phyloP scores from a whole-genome alignment of 192 early-diverging fungal species.

The Dissophora ornata region DNA sequence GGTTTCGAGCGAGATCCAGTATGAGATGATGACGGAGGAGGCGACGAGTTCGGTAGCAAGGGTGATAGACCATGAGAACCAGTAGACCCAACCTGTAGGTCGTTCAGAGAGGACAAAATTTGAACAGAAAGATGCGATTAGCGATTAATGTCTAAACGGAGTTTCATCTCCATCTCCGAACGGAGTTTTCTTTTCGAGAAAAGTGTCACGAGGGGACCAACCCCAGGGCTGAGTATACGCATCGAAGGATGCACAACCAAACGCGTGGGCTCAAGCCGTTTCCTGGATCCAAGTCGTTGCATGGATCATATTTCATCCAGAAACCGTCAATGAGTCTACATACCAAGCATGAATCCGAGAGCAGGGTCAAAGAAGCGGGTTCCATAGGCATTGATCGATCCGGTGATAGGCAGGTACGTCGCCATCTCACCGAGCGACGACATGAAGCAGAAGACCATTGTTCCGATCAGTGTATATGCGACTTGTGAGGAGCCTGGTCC shows the following conservation, averaged over 20 bases:
- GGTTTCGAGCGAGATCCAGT: conserved; percentile 39
- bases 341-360: conserved; percentile 78
- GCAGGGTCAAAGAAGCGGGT: conserved; percentile 85
- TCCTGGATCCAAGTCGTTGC: no score
- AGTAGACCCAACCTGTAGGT: conserved; percentile 70
- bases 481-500: conserved; percentile 46
- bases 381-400: conserved; percentile 80
- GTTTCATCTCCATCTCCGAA: background rate
- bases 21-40: conserved; percentile 77
- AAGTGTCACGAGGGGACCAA: no score
- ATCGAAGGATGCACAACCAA: no score
- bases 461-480: conserved; percentile 60
- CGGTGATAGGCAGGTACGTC: conserved; percentile 83
- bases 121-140: background rate
- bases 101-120: background rate
- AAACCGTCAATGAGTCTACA: background rate
- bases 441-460: conserved; percentile 79
- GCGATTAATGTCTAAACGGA: background rate
- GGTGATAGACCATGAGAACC: conserved; percentile 72
- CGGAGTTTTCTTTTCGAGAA: background rate
- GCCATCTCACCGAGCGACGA: conserved; percentile 92
- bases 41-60: conserved; percentile 83
- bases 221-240: no score
- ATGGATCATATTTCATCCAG: background rate
- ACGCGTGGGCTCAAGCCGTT: no score